Evolutionary conservation across 148 eudicot genomes (phyloP), one percentile per base, ranked within the genome.

Genomic region (Cornus suecica): DNA sequence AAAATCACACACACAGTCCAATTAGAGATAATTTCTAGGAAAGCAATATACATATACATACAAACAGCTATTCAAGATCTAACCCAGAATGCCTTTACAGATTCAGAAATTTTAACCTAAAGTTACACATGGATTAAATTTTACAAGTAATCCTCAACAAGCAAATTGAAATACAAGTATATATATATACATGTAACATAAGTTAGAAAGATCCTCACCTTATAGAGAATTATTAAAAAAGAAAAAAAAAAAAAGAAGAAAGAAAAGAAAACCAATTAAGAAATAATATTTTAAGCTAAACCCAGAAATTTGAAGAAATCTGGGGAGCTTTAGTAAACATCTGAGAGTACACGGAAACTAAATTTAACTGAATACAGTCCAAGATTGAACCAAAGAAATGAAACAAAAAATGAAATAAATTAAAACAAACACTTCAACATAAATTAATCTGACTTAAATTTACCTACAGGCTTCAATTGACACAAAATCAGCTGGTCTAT

Each of bases 391-490:
- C 15, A 18, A 48, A 48, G 15, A 48, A 37, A 6, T 32, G 34
- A 37, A 14, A 48, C 5, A 48, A 48, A 4, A 45, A 45, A 45
- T 45, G n/a, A 37, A 37, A 37, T 6, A 48, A 48, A 13, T 48
- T 48, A 11, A 48, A 48, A 14, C 54, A 48, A 48, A 48, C 2
- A 48, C 15, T 48, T 48, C 2, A 48, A 48, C 54, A 74, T 24
- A 58, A 58, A 0, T 22, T 14, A 58, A 58, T 58, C 62, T 18
- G 9, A 58, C 62, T 22, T 18, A 58, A 58, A 58, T 10, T 37
- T 65, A 74, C 77, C 61, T 74, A 41, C 31, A 74, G 54, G 30
- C 25, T 37, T 2, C 37, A 66, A 66, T 66, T 37, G 24, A 66
- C 11, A 65, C 31, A 48, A 31, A 56, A 66, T 52, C 28, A 58